These are phyloP conservation scores for Colletotrichum sojae DNA, from an alignment of 2,329 filamentous ascomycete species.

Conservation along the genomic window DNA sequence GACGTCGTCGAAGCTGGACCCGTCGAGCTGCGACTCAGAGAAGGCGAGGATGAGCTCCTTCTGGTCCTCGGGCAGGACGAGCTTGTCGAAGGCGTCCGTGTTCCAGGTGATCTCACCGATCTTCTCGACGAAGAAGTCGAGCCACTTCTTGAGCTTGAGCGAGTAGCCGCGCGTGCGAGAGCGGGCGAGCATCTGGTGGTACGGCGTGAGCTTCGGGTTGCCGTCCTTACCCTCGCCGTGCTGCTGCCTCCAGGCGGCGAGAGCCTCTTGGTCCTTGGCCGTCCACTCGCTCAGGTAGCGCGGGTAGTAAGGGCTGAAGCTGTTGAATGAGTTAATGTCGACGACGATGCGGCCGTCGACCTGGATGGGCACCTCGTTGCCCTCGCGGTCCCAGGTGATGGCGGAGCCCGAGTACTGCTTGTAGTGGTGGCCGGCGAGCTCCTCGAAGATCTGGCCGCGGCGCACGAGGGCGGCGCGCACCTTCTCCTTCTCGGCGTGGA, in stretches of 20 bases:
- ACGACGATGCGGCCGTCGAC: slow-evolving; percentile 55
- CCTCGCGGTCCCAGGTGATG: slow-evolving; percentile 52
- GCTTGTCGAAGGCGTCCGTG: slow-evolving; percentile 61
- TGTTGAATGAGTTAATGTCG: slow-evolving; percentile 55
- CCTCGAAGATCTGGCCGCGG: slow-evolving; percentile 61
- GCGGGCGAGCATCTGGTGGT: slow-evolving; percentile 51
- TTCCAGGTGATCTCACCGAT: slow-evolving; percentile 63
- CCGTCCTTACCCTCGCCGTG: slow-evolving; percentile 46
- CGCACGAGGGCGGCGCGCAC: slow-evolving; percentile 52
- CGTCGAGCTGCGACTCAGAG: slow-evolving; percentile 62
- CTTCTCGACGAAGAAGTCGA: slow-evolving; percentile 64
- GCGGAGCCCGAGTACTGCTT: slow-evolving; percentile 60
- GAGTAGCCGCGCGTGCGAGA: slow-evolving; percentile 61
- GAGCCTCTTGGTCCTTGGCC: slow-evolving; percentile 49
- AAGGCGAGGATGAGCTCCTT: slow-evolving; percentile 68
- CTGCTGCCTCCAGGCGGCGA: slow-evolving; percentile 45
- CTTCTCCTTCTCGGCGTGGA: slow-evolving; percentile 56
- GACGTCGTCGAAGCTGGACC: slow-evolving; percentile 64
- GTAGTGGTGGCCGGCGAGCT: slow-evolving; percentile 62
- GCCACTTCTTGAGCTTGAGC: slow-evolving; percentile 63
- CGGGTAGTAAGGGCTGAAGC: slow-evolving; percentile 50
- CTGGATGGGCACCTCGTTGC: slow-evolving; percentile 45
- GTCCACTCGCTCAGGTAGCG: slow-evolving; percentile 51
- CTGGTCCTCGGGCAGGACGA: slow-evolving; percentile 63
- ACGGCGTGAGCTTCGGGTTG: slow-evolving; percentile 48